A percentile compares a stretch with the other conserved stretches of the same genome.
phyloP scores from a whole-genome alignment of 495 filamentous ascomycete species.

The Glarea lozoyensis region DNA sequence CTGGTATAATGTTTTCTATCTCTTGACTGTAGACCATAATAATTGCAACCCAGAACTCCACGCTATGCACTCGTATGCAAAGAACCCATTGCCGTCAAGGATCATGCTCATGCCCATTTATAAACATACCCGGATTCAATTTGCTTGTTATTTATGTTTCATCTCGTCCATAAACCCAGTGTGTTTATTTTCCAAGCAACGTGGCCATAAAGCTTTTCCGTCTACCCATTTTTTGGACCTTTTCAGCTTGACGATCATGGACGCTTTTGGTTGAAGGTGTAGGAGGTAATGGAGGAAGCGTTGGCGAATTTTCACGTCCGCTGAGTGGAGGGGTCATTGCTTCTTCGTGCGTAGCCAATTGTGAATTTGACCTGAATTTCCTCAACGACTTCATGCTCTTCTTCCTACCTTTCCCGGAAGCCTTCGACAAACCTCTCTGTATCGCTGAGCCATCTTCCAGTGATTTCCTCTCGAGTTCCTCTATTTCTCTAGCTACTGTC shows the following conservation, averaged over 20 bases:
- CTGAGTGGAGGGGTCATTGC: constrained; percentile 20
- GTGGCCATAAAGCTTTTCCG: constrained; percentile 44
- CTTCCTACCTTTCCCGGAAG: constrained; percentile 17
- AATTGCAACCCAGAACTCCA: constrained; percentile 3
- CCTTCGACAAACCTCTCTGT: constrained; percentile 3
- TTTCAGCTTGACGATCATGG: constrained; percentile 24
- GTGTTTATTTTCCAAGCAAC: constrained; percentile 32
- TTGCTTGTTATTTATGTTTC: no score
- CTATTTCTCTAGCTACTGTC: constrained; percentile 60
- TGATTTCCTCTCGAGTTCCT: constrained; percentile 41
- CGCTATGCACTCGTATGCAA: constrained; percentile 3
- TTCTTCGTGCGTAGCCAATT: constrained; percentile 9
- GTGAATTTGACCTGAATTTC: constrained; percentile 1
- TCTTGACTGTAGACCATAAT: neutral
- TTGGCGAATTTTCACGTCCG: constrained; percentile 8
- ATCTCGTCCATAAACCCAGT: no score
- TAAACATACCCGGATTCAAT: no score
- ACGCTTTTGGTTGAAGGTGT: constrained; percentile 23
- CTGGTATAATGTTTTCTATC: neutral
- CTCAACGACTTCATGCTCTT: constrained; percentile 25
- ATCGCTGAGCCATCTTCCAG: constrained; percentile 21
- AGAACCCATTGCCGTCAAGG: no score
- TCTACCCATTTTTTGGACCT: constrained; percentile 29
- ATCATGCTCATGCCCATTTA: no score
- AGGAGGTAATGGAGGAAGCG: constrained; percentile 18